Evolutionary conservation across 768 basidiomycete genomes (phyloP).

Genomic region (Suillus variegatus): DNA sequence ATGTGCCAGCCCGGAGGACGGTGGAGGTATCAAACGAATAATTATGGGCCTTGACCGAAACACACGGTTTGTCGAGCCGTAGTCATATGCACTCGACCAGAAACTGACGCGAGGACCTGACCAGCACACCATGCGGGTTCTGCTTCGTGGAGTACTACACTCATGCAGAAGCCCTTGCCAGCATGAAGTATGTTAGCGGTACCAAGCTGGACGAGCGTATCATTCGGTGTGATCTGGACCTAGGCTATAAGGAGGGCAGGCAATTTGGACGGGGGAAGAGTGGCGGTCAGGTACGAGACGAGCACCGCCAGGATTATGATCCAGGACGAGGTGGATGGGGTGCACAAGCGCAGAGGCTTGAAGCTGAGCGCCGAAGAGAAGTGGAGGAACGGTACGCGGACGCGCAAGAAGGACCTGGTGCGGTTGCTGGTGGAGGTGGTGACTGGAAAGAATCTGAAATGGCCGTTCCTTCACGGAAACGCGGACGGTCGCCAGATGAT

Average conservation of each 20-base stretch:
- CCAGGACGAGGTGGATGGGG: slow-evolving; percentile 96
- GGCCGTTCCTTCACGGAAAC: slow-evolving; percentile 51
- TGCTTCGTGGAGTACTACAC: slow-evolving; percentile 98
- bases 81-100: neutral
- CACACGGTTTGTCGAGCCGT: slow-evolving; percentile 57
- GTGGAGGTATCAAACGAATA: slow-evolving; percentile 89
- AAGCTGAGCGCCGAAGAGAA: slow-evolving; percentile 75
- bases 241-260: slow-evolving; percentile 94
- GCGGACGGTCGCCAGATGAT: slow-evolving; percentile 77
- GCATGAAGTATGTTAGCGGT: slow-evolving; percentile 94
- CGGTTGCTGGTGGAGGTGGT: slow-evolving; percentile 80
- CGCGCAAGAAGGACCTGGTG: slow-evolving; percentile 74
- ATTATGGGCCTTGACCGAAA: slow-evolving; percentile 95
- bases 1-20: slow-evolving; percentile 84
- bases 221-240: slow-evolving; percentile 95
- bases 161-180: slow-evolving; percentile 88
- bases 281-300: slow-evolving; percentile 95
- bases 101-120: slow-evolving; percentile 15
- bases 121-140: slow-evolving; percentile 89
- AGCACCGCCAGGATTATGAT: slow-evolving; percentile 96
- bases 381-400: slow-evolving; percentile 88
- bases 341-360: slow-evolving; percentile 75
- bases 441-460: slow-evolving; percentile 79
- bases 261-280: slow-evolving; percentile 98
- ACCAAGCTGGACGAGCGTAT: slow-evolving; percentile 98